Evolutionary conservation across 805 yeast species (phyloP), one percentile per base, ranked within the genome.

Genomic region (Blastobotrys parvus): DNA sequence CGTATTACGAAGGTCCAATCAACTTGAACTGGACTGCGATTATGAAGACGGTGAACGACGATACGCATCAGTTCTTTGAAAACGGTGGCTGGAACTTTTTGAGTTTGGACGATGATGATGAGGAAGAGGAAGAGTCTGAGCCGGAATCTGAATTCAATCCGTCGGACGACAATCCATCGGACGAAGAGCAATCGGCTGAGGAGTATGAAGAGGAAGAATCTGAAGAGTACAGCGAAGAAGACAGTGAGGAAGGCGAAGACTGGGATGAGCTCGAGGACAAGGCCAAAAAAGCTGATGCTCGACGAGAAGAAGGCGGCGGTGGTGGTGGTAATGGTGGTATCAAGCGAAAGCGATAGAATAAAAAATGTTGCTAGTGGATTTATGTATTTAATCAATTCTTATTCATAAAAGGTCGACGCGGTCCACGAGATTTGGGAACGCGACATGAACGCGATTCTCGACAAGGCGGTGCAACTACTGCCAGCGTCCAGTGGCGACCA

Each of bases 11-110:
- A 57, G 96, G 97, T 42, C 89, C 94, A 36, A 82, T 92, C 67
- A 90, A 90, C 68, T 78, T 92, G 75, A 88, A 87, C 67, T 92
- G 98, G 98, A 71, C 79, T 11, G 81, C 88, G 19, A 89, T 92
- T 59, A 90, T 92, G 96, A 90, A 88, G 66, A 87, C 97, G 0
- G 78, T 90, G 49, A 78, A 75, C 51, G 80, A 88, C 3, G 96
- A 92, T 62, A 97, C 98, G 11, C 87, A 87, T 60, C 90, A 87
- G 58, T 92, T 92, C 68, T 92, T 89, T 64, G 67, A 75, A 38
- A 94, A 86, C 56, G 98, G 97, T 44, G 98, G 98, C 42, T 92
- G 98, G 98, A 74, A 78, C 22, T 87, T 92, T 75, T 74, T 92
- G 62, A 85, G 88, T 22, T 90, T 92, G 34, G 90, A 80, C 37